Percentiles rank a stretch among this genome's conserved stretches.
These are phyloP conservation scores for Quercus parvula DNA, from an alignment of 306 rosid species.

Conservation along the genomic window DNA sequence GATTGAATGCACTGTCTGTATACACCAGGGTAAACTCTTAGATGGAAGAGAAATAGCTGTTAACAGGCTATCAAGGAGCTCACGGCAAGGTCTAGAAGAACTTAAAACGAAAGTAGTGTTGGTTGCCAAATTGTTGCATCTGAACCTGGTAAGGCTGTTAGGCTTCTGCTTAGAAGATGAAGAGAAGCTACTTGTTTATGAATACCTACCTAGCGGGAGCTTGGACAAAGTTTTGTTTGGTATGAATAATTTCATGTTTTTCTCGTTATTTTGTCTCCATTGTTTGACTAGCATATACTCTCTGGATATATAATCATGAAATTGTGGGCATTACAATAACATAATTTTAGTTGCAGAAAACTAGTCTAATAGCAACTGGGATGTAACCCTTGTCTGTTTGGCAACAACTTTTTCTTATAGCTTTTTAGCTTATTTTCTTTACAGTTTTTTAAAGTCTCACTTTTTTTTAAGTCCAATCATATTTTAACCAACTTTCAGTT, in stretches of 20 bases:
- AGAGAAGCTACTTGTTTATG: conserved; percentile 35
- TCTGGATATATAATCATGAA: too few relatives aligned
- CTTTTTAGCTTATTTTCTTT: too few relatives aligned
- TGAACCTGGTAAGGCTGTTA: conserved; percentile 18
- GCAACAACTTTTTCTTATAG: too few relatives aligned
- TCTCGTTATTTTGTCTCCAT: too few relatives aligned
- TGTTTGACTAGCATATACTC: too few relatives aligned
- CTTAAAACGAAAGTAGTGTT: conserved; percentile 22
- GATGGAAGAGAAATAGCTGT: conserved; percentile 20
- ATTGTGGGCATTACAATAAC: too few relatives aligned
- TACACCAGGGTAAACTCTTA: conserved; percentile 12
- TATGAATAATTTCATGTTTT: background rate
- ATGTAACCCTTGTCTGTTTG: too few relatives aligned
- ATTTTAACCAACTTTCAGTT: too few relatives aligned
- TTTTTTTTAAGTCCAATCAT: too few relatives aligned
- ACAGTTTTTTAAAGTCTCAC: too few relatives aligned
- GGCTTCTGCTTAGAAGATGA: conserved; percentile 34
- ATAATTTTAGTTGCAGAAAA: too few relatives aligned
- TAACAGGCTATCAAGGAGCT: conserved; percentile 23
- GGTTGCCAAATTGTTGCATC: conserved; percentile 23
- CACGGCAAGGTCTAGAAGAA: conserved; percentile 23
- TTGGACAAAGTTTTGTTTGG: conserved; percentile 31
- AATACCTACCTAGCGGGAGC: conserved; percentile 29
- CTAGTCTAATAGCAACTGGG: too few relatives aligned
- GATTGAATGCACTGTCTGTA: background rate